These are phyloP conservation scores for Suhomyces tanzawaensis DNA, from an alignment of 805 yeast genomes.

Conservation along the genomic window DNA sequence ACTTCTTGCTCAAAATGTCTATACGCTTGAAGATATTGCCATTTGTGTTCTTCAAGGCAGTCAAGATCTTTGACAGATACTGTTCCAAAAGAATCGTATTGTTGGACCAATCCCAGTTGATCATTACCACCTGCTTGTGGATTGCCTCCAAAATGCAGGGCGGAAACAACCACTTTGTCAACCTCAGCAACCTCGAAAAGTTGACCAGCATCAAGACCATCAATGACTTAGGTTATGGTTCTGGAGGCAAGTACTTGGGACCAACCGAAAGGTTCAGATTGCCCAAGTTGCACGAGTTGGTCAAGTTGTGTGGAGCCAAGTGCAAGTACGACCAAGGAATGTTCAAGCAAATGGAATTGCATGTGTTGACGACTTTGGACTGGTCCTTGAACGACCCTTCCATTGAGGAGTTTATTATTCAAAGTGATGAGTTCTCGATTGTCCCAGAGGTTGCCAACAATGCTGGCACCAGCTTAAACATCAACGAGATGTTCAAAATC, in stretches of 20 bases:
- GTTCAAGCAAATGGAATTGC: constrained; percentile 73
- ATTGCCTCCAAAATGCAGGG: constrained; percentile 83
- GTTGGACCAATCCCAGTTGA: constrained; percentile 83
- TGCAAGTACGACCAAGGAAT: constrained; percentile 47
- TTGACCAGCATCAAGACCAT: constrained; percentile 28
- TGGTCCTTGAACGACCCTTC: constrained; percentile 70
- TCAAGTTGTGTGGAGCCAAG: constrained; percentile 64
- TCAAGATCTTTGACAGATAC: constrained; percentile 83
- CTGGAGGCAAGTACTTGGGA: constrained; percentile 61
- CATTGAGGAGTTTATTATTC: constrained; percentile 37
- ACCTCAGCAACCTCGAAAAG: constrained; percentile 30
- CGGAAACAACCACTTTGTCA: constrained; percentile 66
- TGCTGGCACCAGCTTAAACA: constrained; percentile 7
- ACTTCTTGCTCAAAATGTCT: constrained; percentile 74
- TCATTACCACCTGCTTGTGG: constrained; percentile 92
- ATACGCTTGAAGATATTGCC: constrained; percentile 63
- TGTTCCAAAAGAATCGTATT: constrained; percentile 83
- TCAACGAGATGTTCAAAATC: constrained; percentile 39
- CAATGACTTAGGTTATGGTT: constrained; percentile 40
- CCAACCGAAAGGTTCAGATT: constrained; percentile 74
- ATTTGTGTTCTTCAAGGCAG: constrained; percentile 63
- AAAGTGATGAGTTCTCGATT: constrained; percentile 28
- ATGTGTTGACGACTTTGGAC: constrained; percentile 64
- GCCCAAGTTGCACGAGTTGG: constrained; percentile 70
- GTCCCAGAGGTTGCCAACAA: background rate